A percentile compares a stretch with the other conserved stretches of the same genome.
These are phyloP conservation scores for Cladophialophora psammophila DNA, from an alignment of 2,329 filamentous ascomycete genomes.

Conservation along the genomic window DNA sequence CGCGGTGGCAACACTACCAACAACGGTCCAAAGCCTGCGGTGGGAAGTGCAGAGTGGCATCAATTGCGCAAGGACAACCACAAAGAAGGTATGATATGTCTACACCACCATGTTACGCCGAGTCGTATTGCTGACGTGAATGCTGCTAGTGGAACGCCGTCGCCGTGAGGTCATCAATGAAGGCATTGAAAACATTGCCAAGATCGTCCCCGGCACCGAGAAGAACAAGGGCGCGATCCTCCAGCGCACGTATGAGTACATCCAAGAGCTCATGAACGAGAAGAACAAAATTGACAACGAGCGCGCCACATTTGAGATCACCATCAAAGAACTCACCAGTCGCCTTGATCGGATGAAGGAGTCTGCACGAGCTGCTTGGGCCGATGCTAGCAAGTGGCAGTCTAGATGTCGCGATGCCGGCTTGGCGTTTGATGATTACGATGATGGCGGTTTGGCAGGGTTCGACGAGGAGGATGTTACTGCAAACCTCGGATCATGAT, in stretches of 20 bases:
- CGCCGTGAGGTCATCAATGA: conserved; percentile 98
- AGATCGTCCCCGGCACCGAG: conserved; percentile 96
- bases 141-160: conserved; percentile 80
- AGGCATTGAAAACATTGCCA: conserved; percentile 96
- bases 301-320: conserved; percentile 54
- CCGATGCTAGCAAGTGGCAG: conserved; percentile 74
- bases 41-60: conserved; percentile 98
- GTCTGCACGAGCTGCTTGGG: conserved; percentile 85
- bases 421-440: conserved; percentile 58
- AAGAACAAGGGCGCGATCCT: conserved; percentile 99
- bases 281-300: conserved; percentile 48
- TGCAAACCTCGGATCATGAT: conserved; percentile 21
- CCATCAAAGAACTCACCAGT: conserved; percentile 83
- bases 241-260: conserved; percentile 91
- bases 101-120: not conserved
- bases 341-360: conserved; percentile 96
- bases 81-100: conserved; percentile 81
- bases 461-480: conserved; percentile 32
- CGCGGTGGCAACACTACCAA: conserved; percentile 42
- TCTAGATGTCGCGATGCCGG: conserved; percentile 56
- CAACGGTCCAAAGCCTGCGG: conserved; percentile 72
- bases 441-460: conserved; percentile 38
- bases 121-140: conserved; percentile 6
- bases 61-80: conserved; percentile 97
- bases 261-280: conserved; percentile 71